Conservation (phyloP, 2,329 filamentous ascomycete species). For the Pseudogymnoascus sp. region DNA sequence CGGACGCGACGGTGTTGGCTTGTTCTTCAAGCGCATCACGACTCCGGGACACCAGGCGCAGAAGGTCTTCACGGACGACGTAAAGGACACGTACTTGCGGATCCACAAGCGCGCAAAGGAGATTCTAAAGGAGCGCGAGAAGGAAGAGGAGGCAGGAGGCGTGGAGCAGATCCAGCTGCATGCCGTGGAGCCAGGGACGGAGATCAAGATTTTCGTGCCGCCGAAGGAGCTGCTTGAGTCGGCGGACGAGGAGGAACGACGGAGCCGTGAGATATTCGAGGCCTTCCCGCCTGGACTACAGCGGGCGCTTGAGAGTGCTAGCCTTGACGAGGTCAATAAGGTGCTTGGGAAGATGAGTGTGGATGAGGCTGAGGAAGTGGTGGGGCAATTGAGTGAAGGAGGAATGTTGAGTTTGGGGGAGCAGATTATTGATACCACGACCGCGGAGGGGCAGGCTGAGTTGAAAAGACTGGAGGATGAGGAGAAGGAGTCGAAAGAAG, state of each 20-base stretch:
- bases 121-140: constrained; percentile 38
- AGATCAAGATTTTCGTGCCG: constrained; percentile 82
- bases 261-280: constrained; percentile 71
- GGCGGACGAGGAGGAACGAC: constrained; percentile 55
- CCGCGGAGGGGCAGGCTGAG: constrained; percentile 71
- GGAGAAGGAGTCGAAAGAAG: constrained; percentile 28
- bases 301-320: constrained; percentile 79
- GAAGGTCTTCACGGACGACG: constrained; percentile 86
- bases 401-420: constrained; percentile 87
- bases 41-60: constrained; percentile 83
- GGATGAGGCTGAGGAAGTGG: constrained; percentile 77
- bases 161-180: constrained; percentile 97
- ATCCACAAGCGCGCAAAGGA: constrained; percentile 64
- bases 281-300: constrained; percentile 74
- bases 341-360: constrained; percentile 84
- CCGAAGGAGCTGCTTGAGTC: constrained; percentile 44
- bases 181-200: constrained; percentile 85
- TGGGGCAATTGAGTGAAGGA: constrained; percentile 72
- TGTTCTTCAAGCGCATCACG: constrained; percentile 96
- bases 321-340: constrained; percentile 79
- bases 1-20: constrained; percentile 66
- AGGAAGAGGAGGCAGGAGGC: constrained; percentile 52
- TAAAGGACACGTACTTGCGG: constrained; percentile 75
- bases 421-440: constrained; percentile 91
- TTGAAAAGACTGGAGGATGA: constrained; percentile 67